Base-by-base conservation (phyloP, 768 basidiomycete genomes). In the Butyriboletus loyo region DNA sequence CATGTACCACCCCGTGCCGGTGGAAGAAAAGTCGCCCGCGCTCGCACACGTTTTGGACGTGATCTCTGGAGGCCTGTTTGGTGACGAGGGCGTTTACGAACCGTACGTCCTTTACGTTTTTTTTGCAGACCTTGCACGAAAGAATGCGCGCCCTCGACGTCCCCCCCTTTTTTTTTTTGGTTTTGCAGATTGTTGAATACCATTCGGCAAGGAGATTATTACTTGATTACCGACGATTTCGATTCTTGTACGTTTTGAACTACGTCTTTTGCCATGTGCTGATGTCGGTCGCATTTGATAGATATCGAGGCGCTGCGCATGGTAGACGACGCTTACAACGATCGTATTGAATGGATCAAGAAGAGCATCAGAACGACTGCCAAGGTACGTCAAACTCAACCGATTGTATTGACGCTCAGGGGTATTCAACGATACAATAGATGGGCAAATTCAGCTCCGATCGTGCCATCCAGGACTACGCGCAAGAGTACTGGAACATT, bases 381-480 rank as follows among this genome's bases (percentile, higher is more conserved):
- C 32, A 89, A 88, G 77, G 84, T 83, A 52, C 14, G 59, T 49
- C 11, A 10, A 41, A 57, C 49, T 45, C 36, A 40, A 35, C 49
- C 80, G n/a, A 89, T 89, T 65, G 68, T 77, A 46, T 89, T 83
- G 13, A 80, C 82, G n/a, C 82, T 81, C 27, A 83, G 73, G 46
- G 58, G 84, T 82, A 63, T 62, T 36, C 35, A 52, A 58, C 49
- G 28, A 57, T 44, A 54, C 32, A 87, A 46, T 54, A 64, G 83
- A 98, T 97, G 94, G 94, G 93, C 69, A 95, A 94, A 65, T 98
- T 98, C 77, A 93, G 92, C 69, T 91, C 89, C 31, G 96, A 98
- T 67, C 81, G 95, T 47, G 90, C 92, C 4, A 95, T 97, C 64
- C 83, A 84, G 59, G 89, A 93, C 67, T 96, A 96, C 62, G 93